These are phyloP conservation scores for Alternaria burnsii DNA, from an alignment of 2,329 filamentous ascomycete genomes.

Conservation along the genomic window DNA sequence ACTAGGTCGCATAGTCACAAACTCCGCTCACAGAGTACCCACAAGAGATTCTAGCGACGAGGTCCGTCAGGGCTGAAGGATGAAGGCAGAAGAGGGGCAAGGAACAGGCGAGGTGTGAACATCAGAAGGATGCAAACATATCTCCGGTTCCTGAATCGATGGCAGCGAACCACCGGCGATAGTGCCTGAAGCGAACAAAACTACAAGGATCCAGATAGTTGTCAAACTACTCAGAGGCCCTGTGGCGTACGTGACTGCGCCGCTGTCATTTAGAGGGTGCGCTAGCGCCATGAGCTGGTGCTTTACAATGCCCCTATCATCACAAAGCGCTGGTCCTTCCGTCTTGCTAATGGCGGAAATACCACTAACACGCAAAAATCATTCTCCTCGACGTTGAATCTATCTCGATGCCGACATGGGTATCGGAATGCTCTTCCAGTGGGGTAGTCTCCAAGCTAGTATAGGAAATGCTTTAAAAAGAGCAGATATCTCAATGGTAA, in stretches of 20 bases:
- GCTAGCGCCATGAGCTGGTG: conserved; percentile 3
- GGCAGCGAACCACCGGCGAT: neutral
- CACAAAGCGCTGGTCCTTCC: neutral
- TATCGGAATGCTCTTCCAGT: neutral
- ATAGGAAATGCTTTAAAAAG: neutral
- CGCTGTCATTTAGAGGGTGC: conserved; percentile 1
- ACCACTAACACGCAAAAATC: neutral
- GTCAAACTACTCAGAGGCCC: neutral
- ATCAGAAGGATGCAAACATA: neutral
- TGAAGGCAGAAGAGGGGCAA: neutral
- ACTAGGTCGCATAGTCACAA: neutral
- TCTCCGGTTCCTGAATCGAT: neutral
- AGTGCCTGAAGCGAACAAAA: neutral
- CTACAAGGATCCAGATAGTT: neutral
- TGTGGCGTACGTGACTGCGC: neutral
- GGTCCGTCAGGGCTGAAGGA: neutral
- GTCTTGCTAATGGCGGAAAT: conserved; percentile 8
- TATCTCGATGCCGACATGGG: neutral
- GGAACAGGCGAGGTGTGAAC: neutral
- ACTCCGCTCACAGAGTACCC: neutral
- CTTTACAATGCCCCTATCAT: neutral
- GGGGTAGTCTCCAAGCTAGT: neutral
- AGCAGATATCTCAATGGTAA: neutral
- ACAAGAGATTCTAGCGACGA: neutral
- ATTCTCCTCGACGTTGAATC: neutral